A percentile compares a stretch with the other conserved stretches of the same genome.
Conservation (phyloP, 495 filamentous ascomycete genomes). For the Penicillium verhagenii region DNA sequence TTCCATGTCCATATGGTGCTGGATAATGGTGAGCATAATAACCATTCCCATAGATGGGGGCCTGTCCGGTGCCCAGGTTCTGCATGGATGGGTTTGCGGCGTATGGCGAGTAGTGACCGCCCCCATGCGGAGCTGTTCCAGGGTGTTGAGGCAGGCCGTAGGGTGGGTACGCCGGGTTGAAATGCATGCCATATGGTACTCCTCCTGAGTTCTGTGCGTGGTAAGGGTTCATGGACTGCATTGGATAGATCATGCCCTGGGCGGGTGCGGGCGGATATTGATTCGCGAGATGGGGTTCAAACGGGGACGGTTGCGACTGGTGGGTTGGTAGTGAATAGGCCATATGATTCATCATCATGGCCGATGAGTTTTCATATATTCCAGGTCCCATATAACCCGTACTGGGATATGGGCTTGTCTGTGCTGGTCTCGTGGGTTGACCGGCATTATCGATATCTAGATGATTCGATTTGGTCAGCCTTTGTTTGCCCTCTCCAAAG, state of each 20-base stretch:
- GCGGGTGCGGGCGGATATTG: slow-evolving; percentile 30
- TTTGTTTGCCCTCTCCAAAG: slow-evolving; percentile 8
- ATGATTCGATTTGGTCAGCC: slow-evolving; percentile 8
- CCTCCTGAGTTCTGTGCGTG: slow-evolving; percentile 25
- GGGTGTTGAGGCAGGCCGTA: slow-evolving; percentile 28
- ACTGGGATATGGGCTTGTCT: slow-evolving; percentile 24
- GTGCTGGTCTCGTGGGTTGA: slow-evolving; percentile 20
- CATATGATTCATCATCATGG: slow-evolving; percentile 49
- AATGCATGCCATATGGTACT: slow-evolving; percentile 32
- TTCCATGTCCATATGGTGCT: slow-evolving; percentile 17
- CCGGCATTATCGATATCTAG: slow-evolving; percentile 17
- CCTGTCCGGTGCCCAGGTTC: slow-evolving; percentile 21
- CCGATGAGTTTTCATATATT: slow-evolving; percentile 30
- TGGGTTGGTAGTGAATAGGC: slow-evolving; percentile 45
- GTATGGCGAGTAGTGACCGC: slow-evolving; percentile 30
- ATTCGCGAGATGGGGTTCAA: slow-evolving; percentile 30
- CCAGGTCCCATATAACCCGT: slow-evolving; percentile 18
- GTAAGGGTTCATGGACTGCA: slow-evolving; percentile 38
- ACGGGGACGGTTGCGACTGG: slow-evolving; percentile 26
- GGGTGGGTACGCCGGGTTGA: slow-evolving; percentile 27
- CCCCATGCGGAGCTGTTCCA: slow-evolving; percentile 24
- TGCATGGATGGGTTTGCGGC: slow-evolving; percentile 18
- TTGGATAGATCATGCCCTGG: slow-evolving; percentile 36
- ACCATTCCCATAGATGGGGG: slow-evolving; percentile 21
- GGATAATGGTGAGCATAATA: slow-evolving; percentile 32